Evolutionary conservation across 2,329 filamentous ascomycete genomes (phyloP).

Genomic region (Microthyrium microscopicum): DNA sequence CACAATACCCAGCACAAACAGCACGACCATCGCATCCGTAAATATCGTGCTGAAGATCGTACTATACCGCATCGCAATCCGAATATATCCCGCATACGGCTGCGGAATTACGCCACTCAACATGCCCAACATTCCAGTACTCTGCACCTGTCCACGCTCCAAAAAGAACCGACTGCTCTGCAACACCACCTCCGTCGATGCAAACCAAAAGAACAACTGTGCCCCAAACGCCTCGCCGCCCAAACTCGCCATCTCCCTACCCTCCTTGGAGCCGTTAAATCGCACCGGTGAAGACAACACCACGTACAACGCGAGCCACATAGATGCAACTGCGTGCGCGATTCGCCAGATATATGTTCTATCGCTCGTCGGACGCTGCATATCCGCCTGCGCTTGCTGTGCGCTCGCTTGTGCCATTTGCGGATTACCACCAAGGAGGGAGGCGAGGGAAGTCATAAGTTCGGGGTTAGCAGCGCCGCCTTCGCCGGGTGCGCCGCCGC

Average conservation of each 20-base stretch:
- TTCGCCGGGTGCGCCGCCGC: constrained; percentile 19
- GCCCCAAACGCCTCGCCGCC: constrained; percentile 27
- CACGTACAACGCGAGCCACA: constrained; percentile 55
- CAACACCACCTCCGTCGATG: constrained; percentile 56
- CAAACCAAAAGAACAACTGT: constrained; percentile 65
- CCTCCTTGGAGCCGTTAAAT: constrained; percentile 49
- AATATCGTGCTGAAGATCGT: constrained; percentile 57
- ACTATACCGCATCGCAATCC: constrained; percentile 45
- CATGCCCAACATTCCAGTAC: constrained; percentile 46
- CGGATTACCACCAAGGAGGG: constrained; percentile 20
- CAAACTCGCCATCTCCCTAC: constrained; percentile 25
- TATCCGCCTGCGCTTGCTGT: constrained; percentile 20
- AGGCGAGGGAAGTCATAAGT: constrained; percentile 24
- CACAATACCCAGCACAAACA: constrained; percentile 54
- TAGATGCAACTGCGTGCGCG: constrained; percentile 54
- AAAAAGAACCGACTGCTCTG: constrained; percentile 56
- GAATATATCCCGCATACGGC: constrained; percentile 44
- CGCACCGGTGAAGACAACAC: constrained; percentile 47
- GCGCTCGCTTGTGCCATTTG: constrained; percentile 11
- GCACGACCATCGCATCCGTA: constrained; percentile 55
- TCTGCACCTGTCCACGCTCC: constrained; percentile 42
- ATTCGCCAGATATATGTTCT: constrained; percentile 48
- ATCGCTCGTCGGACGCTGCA: constrained; percentile 26
- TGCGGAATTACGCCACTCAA: constrained; percentile 49
- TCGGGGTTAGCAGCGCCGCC: constrained; percentile 14